A percentile compares a stretch with the other conserved stretches of the same genome.
Conservation (phyloP, 768 basidiomycete species). For the Hericium alpestre region DNA sequence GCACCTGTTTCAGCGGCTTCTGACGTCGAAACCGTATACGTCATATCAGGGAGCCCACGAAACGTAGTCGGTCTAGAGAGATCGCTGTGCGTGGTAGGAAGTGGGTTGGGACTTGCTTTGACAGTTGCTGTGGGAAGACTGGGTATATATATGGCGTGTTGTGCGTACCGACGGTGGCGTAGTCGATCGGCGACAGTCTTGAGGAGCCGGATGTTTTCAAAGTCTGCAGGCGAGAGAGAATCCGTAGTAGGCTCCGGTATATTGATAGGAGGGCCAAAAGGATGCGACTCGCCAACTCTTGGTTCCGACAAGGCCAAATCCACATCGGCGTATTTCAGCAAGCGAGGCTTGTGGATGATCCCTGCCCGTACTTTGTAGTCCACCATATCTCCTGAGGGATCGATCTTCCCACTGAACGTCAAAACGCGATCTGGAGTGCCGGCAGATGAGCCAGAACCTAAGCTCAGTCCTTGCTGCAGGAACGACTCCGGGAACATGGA, state of each 20-base stretch:
- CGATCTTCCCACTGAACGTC: conserved; percentile 71
- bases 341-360: conserved; percentile 56
- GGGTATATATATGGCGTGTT: neutral
- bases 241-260: neutral
- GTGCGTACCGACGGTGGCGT: neutral
- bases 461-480: conserved; percentile 39
- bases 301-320: conserved; percentile 36
- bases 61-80: conserved; percentile 13
- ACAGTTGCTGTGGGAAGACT: conserved; percentile 3
- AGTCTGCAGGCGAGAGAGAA: conserved; percentile 1
- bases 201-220: conserved; percentile 23
- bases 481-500: conserved; percentile 65
- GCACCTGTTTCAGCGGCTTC: conserved; percentile 28
- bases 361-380: conserved; percentile 66
- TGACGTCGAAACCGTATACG: conserved; percentile 31
- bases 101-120: conserved; percentile 19
- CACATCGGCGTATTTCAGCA: conserved; percentile 57
- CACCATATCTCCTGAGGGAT: conserved; percentile 47
- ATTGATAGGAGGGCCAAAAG: conserved; percentile 29
- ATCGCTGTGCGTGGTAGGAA: conserved; percentile 3
- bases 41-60: conserved; percentile 41
- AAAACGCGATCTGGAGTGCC: conserved; percentile 46
- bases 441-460: conserved; percentile 27
- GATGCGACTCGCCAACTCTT: conserved; percentile 20
- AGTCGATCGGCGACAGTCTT: conserved; percentile 14